A percentile compares a stretch with the other conserved stretches of the same genome.
These are phyloP conservation scores for Termitomyces sp. DNA, from an alignment of 768 basidiomycete species.

Conservation along the genomic window DNA sequence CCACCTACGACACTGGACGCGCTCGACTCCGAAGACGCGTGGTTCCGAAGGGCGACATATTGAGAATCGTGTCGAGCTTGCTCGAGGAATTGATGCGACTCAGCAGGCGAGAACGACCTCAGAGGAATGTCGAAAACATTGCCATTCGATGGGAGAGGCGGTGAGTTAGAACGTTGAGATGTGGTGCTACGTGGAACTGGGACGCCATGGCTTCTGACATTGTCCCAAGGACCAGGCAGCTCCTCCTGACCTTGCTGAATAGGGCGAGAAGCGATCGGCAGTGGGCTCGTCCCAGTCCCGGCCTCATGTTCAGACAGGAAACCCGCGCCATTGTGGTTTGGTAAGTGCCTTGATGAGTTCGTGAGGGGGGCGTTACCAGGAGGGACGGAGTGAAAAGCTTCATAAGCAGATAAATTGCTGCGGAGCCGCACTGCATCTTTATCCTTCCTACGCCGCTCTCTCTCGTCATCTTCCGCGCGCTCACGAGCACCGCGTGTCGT, in stretches of 20 bases:
- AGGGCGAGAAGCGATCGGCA: conserved; percentile 12
- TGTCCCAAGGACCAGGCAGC: conserved; percentile 41
- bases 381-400: conserved; percentile 71
- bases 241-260: conserved; percentile 23
- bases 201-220: conserved; percentile 16
- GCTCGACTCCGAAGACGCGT: conserved; percentile 23
- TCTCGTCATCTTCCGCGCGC: conserved; percentile 57
- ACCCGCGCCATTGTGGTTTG: conserved; percentile 21
- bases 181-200: conserved; percentile 15
- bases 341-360: conserved; percentile 27
- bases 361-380: conserved; percentile 14
- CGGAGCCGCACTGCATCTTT: conserved; percentile 41
- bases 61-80: conserved; percentile 13
- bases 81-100: conserved; percentile 14
- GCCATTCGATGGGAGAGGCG: conserved; percentile 13
- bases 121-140: conserved; percentile 6
- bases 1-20: conserved; percentile 26
- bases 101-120: conserved; percentile 14
- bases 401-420: conserved; percentile 50
- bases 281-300: conserved; percentile 12
- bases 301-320: conserved; percentile 12
- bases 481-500: conserved; percentile 52
- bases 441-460: conserved; percentile 45
- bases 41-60: conserved; percentile 3
- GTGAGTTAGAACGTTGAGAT: conserved; percentile 33